Evolutionary conservation across 2,329 filamentous ascomycete genomes (phyloP), one percentile per base, ranked within the genome.

Genomic region (Arachnomyces sp.): DNA sequence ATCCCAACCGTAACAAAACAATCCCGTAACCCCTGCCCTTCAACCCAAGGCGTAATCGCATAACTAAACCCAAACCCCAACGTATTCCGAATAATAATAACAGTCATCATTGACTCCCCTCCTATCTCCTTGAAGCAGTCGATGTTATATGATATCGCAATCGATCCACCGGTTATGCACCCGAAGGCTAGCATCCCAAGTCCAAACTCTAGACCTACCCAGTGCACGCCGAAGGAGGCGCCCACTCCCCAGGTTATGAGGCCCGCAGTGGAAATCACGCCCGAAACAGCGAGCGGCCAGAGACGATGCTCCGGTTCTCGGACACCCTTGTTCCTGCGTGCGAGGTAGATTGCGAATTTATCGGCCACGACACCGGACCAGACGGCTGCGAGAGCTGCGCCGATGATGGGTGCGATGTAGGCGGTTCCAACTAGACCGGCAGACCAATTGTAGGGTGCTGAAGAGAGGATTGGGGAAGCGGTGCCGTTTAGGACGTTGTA

Each of bases 291-390:
- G 15, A 54, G 49, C 11, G 55, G 46, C 60, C 59, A 64, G 8
- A 61, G 47, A 13, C 55, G 51, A 44, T 51, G 36, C 49, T 69
- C 65, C 1, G 65, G 63, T 37, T 63, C 55, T 43, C 59, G 48
- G 43, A 64, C 54, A 15, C 67, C 66, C 14, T 59, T 52, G 49
- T 68, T 69, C 16, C 64, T 58, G 3, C 62, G 57, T 0, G 68
- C 63, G 3, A 71, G 51, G 34, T 43, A 52, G n/a, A 67, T 52
- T 3, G 53, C 54, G 34, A 48, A 38, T 34, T 39, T 52, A 49
- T 47, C 58, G 31, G 38, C 38, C 15, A 44, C 15, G 3, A 40
- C 28, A 15, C 42, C 44, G 7, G 44, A 41, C 33, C 38, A 42
- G 11, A 38, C 39, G 28, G 44, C 38, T 14, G 49, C 43, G 34